A percentile compares a stretch with the other conserved stretches of the same genome.
These are phyloP conservation scores for Linnemannia hyalina DNA, from an alignment of 192 early-diverging fungal species.

Conservation along the genomic window DNA sequence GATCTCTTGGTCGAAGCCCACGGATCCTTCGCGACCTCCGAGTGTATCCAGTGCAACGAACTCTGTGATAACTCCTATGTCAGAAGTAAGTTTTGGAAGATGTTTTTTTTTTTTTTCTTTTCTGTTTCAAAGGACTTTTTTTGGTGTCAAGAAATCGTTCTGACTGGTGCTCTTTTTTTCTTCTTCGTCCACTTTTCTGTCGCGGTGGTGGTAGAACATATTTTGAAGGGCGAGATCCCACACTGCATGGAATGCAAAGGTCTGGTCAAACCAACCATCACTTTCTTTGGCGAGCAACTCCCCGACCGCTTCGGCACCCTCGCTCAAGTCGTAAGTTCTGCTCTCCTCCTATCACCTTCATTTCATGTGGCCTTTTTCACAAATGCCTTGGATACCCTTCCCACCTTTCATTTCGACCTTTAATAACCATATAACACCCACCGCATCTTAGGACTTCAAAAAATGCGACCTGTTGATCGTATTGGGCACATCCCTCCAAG, in stretches of 20 bases:
- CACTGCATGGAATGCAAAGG: conserved; percentile 74
- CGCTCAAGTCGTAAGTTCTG: conserved; percentile 54
- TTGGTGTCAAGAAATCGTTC: background rate
- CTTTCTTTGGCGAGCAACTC: conserved; percentile 94
- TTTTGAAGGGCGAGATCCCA: conserved; percentile 75
- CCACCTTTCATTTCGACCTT: too few relatives aligned
- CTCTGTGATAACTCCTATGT: conserved; percentile 42
- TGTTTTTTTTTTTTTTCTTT: background rate
- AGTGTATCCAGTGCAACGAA: conserved; percentile 76
- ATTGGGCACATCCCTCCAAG: conserved; percentile 91
- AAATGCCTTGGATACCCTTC: too few relatives aligned
- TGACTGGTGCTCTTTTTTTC: background rate
- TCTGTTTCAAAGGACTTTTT: too few relatives aligned
- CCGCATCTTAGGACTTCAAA: conserved; percentile 69
- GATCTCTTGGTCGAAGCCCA: conserved; percentile 91
- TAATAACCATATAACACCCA: too few relatives aligned
- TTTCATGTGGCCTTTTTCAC: too few relatives aligned
- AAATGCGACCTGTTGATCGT: conserved; percentile 89
- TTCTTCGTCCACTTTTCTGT: background rate
- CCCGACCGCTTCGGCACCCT: conserved; percentile 79
- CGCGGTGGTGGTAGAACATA: conserved; percentile 56
- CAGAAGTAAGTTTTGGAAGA: conserved; percentile 20
- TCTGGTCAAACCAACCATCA: conserved; percentile 94
- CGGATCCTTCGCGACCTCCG: conserved; percentile 89
- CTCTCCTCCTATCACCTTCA: background rate